Conservation (phyloP, 148 eudicot species). For the Chenopodium formosanum region DNA sequence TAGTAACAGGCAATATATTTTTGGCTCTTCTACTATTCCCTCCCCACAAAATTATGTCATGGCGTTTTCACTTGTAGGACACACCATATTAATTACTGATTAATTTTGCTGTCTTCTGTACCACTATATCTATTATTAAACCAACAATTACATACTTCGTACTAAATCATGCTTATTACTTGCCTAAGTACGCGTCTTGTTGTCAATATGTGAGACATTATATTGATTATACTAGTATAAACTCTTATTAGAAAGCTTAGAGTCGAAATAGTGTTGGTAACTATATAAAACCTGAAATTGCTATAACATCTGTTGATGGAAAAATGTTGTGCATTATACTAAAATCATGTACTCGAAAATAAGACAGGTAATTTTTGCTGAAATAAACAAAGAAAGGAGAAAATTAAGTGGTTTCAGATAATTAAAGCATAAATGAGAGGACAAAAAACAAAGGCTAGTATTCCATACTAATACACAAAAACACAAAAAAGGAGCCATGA, state of each 20-base stretch:
- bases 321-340: background rate
- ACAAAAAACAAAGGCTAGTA: background rate
- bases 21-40: slow-evolving; percentile 8
- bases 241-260: too few relatives aligned
- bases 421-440: background rate
- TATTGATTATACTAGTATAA: background rate
- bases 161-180: background rate
- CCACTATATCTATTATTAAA: background rate
- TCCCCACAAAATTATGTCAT: slow-evolving; percentile 5
- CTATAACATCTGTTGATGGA: background rate
- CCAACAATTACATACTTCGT: background rate
- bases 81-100: slow-evolving; percentile 4
- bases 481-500: background rate
- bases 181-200: background rate
- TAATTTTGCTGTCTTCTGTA: background rate
- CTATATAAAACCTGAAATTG: too few relatives aligned
- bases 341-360: too few relatives aligned
- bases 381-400: too few relatives aligned
- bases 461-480: too few relatives aligned
- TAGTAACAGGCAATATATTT: background rate
- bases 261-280: too few relatives aligned
- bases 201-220: background rate
- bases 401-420: background rate
- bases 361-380: too few relatives aligned
- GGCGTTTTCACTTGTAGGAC: slow-evolving; percentile 28